Conservation (phyloP, 306 rosid species). For the Coriaria nepalensis region DNA sequence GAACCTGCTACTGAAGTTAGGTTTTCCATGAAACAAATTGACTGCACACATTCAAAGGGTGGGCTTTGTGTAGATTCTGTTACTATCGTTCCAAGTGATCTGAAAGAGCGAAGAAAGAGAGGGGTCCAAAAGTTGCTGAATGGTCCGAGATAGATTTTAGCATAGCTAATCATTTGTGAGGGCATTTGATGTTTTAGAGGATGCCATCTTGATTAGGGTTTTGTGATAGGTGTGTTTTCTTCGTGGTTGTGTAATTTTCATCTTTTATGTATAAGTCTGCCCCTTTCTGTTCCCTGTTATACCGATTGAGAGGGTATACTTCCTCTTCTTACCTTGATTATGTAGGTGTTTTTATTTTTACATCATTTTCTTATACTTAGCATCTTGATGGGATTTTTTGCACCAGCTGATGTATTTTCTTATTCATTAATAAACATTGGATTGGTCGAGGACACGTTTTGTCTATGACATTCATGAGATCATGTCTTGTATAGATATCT, state of each 20-base stretch:
- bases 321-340: too few relatives aligned
- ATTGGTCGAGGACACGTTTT: too few relatives aligned
- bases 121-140: slow-evolving; percentile 33
- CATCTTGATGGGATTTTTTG: too few relatives aligned
- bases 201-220: slow-evolving; percentile 21
- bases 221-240: slow-evolving; percentile 23
- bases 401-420: too few relatives aligned
- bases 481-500: too few relatives aligned
- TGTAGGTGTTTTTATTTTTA: too few relatives aligned
- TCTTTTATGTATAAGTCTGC: slow-evolving; percentile 4
- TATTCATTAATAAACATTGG: too few relatives aligned
- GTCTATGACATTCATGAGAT: too few relatives aligned
- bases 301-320: too few relatives aligned
- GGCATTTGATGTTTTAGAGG: slow-evolving; percentile 17
- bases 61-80: slow-evolving; percentile 94
- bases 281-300: too few relatives aligned
- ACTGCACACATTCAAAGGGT: slow-evolving; percentile 92
- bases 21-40: slow-evolving; percentile 95
- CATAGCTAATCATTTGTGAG: slow-evolving; percentile 9
- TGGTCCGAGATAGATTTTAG: slow-evolving; percentile 11
- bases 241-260: slow-evolving; percentile 17
- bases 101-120: slow-evolving; percentile 38
- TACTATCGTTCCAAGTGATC: slow-evolving; percentile 57
- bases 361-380: too few relatives aligned
- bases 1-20: slow-evolving; percentile 55